Conservation (phyloP, 768 basidiomycete genomes). For the Pleurotus tuber-regium region DNA sequence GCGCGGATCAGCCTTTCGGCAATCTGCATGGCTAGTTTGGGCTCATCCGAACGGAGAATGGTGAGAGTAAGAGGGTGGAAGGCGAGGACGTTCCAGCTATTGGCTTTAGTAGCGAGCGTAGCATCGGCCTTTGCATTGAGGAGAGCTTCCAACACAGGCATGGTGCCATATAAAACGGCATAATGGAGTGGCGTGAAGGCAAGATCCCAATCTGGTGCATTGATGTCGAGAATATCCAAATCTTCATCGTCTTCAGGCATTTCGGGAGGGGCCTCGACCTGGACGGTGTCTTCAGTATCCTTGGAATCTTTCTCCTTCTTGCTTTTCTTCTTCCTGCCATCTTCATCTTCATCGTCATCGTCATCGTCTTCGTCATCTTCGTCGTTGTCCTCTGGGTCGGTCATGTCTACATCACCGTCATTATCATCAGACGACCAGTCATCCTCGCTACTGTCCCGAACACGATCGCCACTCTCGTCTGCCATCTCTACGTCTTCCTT, state of each 20-base stretch:
- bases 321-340: slow-evolving; percentile 21
- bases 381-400: slow-evolving; percentile 22
- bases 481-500: slow-evolving; percentile 24
- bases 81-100: slow-evolving; percentile 18
- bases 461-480: slow-evolving; percentile 20
- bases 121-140: slow-evolving; percentile 46
- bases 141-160: slow-evolving; percentile 42
- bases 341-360: slow-evolving; percentile 24
- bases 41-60: slow-evolving; percentile 39
- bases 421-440: slow-evolving; percentile 49
- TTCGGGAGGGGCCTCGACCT: slow-evolving; percentile 29
- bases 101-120: slow-evolving; percentile 30
- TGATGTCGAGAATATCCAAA: slow-evolving; percentile 56
- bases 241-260: slow-evolving; percentile 44
- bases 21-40: slow-evolving; percentile 31
- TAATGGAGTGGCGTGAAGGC: slow-evolving; percentile 50
- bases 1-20: slow-evolving; percentile 38
- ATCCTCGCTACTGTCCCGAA: slow-evolving; percentile 43
- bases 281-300: too few species aligned
- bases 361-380: slow-evolving; percentile 27
- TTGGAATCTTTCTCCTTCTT: too few species aligned
- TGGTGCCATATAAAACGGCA: slow-evolving; percentile 46
- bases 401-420: slow-evolving; percentile 21
- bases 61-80: slow-evolving; percentile 40
- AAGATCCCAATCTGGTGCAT: slow-evolving; percentile 58